These are phyloP conservation scores for Stevia rebaudiana DNA, from an alignment of 140 eudicot species.

Conservation along the genomic window DNA sequence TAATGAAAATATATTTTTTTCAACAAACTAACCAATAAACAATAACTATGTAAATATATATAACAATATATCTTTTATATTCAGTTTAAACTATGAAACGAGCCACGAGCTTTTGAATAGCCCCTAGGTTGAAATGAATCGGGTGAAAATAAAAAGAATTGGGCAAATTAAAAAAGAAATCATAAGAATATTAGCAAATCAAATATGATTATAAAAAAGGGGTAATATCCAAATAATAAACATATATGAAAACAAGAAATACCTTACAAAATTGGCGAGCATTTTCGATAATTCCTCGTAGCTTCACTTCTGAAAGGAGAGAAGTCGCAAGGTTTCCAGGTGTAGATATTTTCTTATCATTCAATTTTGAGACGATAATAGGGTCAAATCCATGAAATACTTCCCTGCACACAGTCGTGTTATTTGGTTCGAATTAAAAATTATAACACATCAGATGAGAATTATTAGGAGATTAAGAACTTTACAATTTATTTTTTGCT, in stretches of 20 bases:
- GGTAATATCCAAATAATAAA: not conserved
- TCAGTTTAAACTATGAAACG: too few relatives aligned
- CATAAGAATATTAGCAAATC: not conserved
- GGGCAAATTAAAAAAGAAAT: not conserved
- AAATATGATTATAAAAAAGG: not conserved
- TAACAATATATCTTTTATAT: too few relatives aligned
- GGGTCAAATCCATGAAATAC: constrained; percentile 86
- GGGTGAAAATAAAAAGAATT: not conserved
- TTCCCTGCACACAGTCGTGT: constrained; percentile 45
- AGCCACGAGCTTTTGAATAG: too few relatives aligned
- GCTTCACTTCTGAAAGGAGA: constrained; percentile 73
- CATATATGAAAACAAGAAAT: not conserved
- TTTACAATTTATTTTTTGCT: not conserved
- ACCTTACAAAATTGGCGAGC: constrained; percentile 92
- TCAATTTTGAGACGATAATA: constrained; percentile 58
- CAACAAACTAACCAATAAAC: too few relatives aligned
- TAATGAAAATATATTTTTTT: too few relatives aligned
- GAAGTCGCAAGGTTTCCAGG: constrained; percentile 64
- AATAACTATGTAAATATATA: too few relatives aligned
- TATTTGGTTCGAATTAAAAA: constrained; percentile 14
- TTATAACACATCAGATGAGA: not conserved
- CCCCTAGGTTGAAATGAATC: not conserved
- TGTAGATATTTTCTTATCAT: constrained; percentile 63
- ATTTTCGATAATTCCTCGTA: constrained; percentile 72
- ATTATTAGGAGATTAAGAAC: not conserved